phyloP scores from a whole-genome alignment of 2,329 filamentous ascomycete species.

The Onygenales sp. region DNA sequence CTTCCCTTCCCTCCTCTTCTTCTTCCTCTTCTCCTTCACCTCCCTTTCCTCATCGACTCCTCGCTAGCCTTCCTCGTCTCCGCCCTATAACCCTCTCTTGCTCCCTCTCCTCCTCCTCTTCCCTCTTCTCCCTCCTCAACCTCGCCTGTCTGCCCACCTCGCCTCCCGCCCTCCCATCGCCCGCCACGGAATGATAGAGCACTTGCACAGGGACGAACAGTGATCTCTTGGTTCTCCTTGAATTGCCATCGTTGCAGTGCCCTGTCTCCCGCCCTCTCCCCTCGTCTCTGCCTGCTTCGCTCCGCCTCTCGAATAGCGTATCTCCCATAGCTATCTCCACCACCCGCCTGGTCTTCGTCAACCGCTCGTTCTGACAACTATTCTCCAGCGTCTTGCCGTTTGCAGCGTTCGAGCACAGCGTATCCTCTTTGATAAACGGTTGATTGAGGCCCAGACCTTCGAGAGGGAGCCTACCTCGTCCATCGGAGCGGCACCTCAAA shows the following conservation, averaged over 20 bases:
- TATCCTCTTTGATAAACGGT: background rate
- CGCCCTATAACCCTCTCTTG: background rate
- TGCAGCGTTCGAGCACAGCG: too few relatives aligned
- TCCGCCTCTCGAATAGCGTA: too few relatives aligned
- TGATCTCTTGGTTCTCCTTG: background rate
- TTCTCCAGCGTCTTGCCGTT: background rate
- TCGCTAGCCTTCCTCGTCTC: conserved; percentile 11
- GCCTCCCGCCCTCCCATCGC: conserved; percentile 13
- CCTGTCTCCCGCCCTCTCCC: conserved; percentile 15
- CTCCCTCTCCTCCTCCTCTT: background rate
- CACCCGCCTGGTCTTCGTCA: background rate
- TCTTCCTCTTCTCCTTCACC: conserved; percentile 7
- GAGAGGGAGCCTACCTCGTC: too few relatives aligned
- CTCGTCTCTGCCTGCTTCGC: conserved; percentile 1
- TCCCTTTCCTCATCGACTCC: conserved; percentile 9
- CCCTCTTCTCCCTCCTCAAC: background rate
- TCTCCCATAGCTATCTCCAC: too few relatives aligned
- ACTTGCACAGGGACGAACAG: background rate
- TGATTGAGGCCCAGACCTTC: background rate
- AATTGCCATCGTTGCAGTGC: conserved; percentile 20
- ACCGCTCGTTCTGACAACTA: background rate
- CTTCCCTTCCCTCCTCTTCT: background rate
- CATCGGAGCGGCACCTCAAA: background rate
- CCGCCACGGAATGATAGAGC: conserved; percentile 3
- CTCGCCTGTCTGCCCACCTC: conserved; percentile 1